A percentile compares a stretch with the other conserved stretches of the same genome.
These are phyloP conservation scores for Venturia pyrina DNA, from an alignment of 2,329 filamentous ascomycete species.

Conservation along the genomic window DNA sequence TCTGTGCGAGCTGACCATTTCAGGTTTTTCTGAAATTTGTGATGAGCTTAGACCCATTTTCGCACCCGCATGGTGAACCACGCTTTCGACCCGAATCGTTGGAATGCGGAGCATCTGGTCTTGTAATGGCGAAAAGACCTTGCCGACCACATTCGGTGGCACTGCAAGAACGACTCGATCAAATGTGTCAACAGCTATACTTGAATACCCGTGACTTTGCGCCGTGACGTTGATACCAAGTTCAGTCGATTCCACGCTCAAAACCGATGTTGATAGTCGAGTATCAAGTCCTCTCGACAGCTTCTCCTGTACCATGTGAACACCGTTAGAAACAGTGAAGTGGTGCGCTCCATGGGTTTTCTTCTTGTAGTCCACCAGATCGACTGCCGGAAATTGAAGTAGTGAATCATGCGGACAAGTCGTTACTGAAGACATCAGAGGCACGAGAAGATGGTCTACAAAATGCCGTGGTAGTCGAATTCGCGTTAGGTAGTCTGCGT, in stretches of 20 bases:
- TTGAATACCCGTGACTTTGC: conserved; percentile 18
- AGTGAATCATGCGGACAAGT: conserved; percentile 45
- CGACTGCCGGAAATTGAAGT: conserved; percentile 43
- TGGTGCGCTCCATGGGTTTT: conserved; percentile 39
- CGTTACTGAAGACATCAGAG: conserved; percentile 44
- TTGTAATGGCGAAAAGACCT: conserved; percentile 36
- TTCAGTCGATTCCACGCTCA: conserved; percentile 22
- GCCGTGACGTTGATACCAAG: conserved; percentile 25
- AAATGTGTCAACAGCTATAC: conserved; percentile 27
- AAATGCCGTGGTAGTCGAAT: conserved; percentile 41
- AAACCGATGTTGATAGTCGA: conserved; percentile 32
- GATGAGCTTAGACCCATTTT: background rate
- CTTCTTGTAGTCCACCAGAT: conserved; percentile 42
- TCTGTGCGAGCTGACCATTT: background rate
- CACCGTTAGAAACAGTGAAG: conserved; percentile 41
- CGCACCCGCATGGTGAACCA: conserved; percentile 32
- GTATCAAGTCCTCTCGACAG: conserved; percentile 34
- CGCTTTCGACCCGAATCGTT: conserved; percentile 38
- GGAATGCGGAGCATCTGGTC: conserved; percentile 35
- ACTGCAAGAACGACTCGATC: conserved; percentile 46
- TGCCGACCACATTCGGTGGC: conserved; percentile 42
- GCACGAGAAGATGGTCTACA: conserved; percentile 40
- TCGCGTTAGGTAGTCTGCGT: conserved; percentile 41
- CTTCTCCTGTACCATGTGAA: conserved; percentile 39
- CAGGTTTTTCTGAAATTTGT: background rate